Evolutionary conservation across 306 rosid genomes (phyloP).

Genomic region (Hippophae gyantsensis): DNA sequence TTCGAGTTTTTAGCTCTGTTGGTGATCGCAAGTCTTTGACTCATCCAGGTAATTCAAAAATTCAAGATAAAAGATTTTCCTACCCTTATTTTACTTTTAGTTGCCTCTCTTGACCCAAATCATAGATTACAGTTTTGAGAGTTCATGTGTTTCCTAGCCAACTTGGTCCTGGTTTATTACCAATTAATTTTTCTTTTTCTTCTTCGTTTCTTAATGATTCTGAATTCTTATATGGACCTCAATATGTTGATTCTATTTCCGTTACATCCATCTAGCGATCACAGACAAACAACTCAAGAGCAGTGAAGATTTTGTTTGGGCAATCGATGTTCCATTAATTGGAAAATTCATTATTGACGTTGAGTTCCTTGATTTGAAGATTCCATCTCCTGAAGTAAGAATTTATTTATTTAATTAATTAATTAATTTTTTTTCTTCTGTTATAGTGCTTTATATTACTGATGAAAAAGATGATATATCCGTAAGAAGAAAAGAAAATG

Average conservation of each 20-base stretch:
- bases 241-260: neutral
- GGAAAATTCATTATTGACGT: slow-evolving; percentile 94
- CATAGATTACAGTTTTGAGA: no score
- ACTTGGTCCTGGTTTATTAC: no score
- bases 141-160: no score
- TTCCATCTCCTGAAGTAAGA: slow-evolving; percentile 51
- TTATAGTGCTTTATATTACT: slow-evolving; percentile 4
- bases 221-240: no score
- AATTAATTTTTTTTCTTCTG: neutral
- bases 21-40: slow-evolving; percentile 68
- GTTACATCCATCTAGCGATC: slow-evolving; percentile 38
- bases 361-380: slow-evolving; percentile 92
- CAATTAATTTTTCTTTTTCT: no score
- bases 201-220: neutral
- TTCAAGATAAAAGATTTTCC: neutral
- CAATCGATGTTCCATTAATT: slow-evolving; percentile 79
- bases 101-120: no score
- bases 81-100: no score
- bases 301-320: slow-evolving; percentile 90
- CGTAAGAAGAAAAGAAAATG: no score
- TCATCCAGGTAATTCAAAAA: slow-evolving; percentile 63
- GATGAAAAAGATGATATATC: no score
- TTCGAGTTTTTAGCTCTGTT: slow-evolving; percentile 61
- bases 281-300: slow-evolving; percentile 65
- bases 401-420: neutral